Evolutionary conservation across 2,329 filamentous ascomycete species (phyloP).

Genomic region (Sporothrix variecibatus): DNA sequence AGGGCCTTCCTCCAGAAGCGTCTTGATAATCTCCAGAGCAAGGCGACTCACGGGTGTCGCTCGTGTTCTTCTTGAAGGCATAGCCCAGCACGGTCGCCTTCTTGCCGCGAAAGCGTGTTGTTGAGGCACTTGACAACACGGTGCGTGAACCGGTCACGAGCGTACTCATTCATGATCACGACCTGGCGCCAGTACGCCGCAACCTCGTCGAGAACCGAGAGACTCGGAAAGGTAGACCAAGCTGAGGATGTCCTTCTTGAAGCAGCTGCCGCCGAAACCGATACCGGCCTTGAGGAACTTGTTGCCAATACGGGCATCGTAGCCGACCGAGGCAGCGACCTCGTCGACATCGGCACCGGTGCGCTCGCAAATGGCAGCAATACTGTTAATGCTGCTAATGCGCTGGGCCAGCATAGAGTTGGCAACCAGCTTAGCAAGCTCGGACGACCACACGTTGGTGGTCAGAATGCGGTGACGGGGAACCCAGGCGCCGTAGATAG

Average conservation of each 20-base stretch:
- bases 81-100: slow-evolving; percentile 74
- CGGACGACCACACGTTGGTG: slow-evolving; percentile 75
- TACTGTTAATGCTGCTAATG: slow-evolving; percentile 78
- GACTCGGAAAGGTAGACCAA: slow-evolving; percentile 73
- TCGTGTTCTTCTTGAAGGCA: slow-evolving; percentile 79
- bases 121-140: slow-evolving; percentile 66
- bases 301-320: slow-evolving; percentile 70
- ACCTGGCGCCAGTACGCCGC: slow-evolving; percentile 75
- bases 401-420: slow-evolving; percentile 81
- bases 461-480: slow-evolving; percentile 66
- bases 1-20: slow-evolving; percentile 64
- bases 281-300: slow-evolving; percentile 74
- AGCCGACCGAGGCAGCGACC: slow-evolving; percentile 66
- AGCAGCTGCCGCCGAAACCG: slow-evolving; percentile 79
- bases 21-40: slow-evolving; percentile 67
- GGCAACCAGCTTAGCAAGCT: slow-evolving; percentile 75
- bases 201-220: slow-evolving; percentile 67
- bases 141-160: slow-evolving; percentile 67
- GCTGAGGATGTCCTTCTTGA: slow-evolving; percentile 77
- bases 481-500: slow-evolving; percentile 73
- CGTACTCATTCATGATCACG: slow-evolving; percentile 74
- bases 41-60: slow-evolving; percentile 71
- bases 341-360: slow-evolving; percentile 76
- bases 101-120: slow-evolving; percentile 66
- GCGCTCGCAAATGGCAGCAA: slow-evolving; percentile 77